phyloP scores from a whole-genome alignment of 805 yeast genomes.

The Wickerhamiella musiphila region DNA sequence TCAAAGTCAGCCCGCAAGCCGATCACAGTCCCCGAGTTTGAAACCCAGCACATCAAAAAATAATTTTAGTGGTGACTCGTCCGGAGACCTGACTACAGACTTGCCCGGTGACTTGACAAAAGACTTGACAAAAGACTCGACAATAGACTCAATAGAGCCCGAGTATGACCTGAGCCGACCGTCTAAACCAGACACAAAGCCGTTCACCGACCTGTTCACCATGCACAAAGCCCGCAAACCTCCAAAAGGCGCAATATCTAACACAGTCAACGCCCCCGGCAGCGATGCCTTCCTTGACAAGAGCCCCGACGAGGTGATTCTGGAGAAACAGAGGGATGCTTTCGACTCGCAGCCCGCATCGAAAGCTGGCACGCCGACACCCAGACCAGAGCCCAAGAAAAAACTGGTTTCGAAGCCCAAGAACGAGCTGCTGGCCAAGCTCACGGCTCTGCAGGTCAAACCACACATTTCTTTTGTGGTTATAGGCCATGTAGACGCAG shows the following conservation, averaged over 20 bases:
- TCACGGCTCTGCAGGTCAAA: constrained; percentile 18
- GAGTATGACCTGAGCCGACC: too few species aligned
- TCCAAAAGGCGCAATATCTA: neutral
- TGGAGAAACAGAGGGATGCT: constrained; percentile 16
- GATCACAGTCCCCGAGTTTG: neutral
- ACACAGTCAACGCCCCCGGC: constrained; percentile 1
- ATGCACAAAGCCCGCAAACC: too few species aligned
- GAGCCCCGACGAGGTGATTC: constrained; percentile 67
- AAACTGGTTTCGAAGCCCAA: constrained; percentile 1
- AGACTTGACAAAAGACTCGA: too few species aligned
- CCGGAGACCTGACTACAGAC: neutral
- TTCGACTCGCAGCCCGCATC: constrained; percentile 1
- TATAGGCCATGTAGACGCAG: constrained; percentile 77
- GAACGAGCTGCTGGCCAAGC: constrained; percentile 11
- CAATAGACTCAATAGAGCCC: too few species aligned
- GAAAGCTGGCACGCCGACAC: constrained; percentile 2
- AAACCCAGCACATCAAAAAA: neutral
- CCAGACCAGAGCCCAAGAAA: neutral
- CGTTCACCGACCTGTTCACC: too few species aligned
- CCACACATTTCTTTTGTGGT: constrained; percentile 58
- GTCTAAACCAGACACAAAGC: too few species aligned
- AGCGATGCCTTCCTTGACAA: constrained; percentile 43
- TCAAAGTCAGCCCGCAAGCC: neutral
- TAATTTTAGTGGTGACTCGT: neutral
- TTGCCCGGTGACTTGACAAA: neutral